Evolutionary conservation across 352 stramenopile species (phyloP), one percentile per base, ranked within the genome.

Genomic region (Globisporangium spiculum): DNA sequence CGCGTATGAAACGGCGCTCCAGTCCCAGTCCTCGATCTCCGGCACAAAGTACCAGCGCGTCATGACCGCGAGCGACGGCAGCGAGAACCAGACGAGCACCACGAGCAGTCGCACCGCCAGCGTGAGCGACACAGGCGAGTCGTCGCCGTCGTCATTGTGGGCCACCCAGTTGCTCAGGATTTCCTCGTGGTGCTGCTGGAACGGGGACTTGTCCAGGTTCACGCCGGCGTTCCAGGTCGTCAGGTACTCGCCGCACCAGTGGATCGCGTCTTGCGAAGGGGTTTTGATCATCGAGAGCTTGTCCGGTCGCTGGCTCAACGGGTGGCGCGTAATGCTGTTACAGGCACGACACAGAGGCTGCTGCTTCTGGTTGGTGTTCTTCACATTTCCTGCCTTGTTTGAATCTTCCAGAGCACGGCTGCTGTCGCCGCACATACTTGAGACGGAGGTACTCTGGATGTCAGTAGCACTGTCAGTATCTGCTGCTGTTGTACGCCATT

Each of bases 161-260:
- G 22, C 18, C 18, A 18, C 44, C 48, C 72, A 57, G 14, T 34
- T 30, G 50, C 65, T 52, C 46, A 77, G 38, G 44, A 75, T 69
- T 50, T 77, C 72, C 16, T 63, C n/a, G 27, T 55, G 61, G 53
- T 75, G 68, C 52, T 77, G 72, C 65, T 68, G 48, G 68, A 68
- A 77, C n/a, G 68, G 68, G 18, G 55, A 68, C 4, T 64, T 53
- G 2, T 36, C 52, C 38, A 60, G 5, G 32, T 77, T 38, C 36
- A 44, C 60, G 22, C 53, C 27, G 0, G 52, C 60, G 5, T 24
- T 30, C 38, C 65, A 30, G 2, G 64, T 68, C 4, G 55, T 26
- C n/a, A 77, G 24, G 58, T 71, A 77, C 57, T 62, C 55, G 22
- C 72, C 72, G 41, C 72, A 78, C 72, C 72, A 75, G 18, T 59